Base-by-base conservation (phyloP, 106 monocot species). In the Platanthera guangdongensis region DNA sequence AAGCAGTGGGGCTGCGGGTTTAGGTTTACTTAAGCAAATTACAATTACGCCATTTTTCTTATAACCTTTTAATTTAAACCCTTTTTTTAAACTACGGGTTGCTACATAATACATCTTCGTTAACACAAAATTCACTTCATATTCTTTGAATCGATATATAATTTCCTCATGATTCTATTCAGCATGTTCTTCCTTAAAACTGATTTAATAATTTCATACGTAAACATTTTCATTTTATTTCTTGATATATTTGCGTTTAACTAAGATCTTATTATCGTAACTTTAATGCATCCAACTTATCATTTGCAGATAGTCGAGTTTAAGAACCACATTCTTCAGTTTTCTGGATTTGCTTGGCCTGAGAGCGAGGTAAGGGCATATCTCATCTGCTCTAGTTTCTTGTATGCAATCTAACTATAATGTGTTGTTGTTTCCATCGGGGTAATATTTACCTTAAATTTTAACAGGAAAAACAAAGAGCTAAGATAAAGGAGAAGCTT, bases 311-410 rank as follows among this genome's bases (percentile, higher is more conserved):
- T 77, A 52, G 73, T 78, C n/a, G 75, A 90, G 74, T 90, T 83
- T 69, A 92, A 90, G 72, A 87, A 63, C 77, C 77, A 95, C 73
- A 84, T 95, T 57, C 82, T 86, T 14, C 85, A 90, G 70, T 95
- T 95, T 80, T 95, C 95, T 83, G 95, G 95, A 60, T 95, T 95
- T 80, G 87, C 83, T 9, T 90, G 89, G 89, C 85, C 84, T 81
- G 92, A 81, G 65, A 78, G 83, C 74, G 95, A 95, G 88, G 95
- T 85, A 79, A 81, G 83, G 68, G 6, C n/a, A 53, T 57, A 8
- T 50, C 72, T 76, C 32, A 62, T 8, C 48, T 65, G 15, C 28
- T 28, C 7, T 63, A 5, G 5, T 15, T 19, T 75, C 13, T 75
- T 70, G 13, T 50, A 1, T 51, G 22, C 9, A 50, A 64, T 59